These are phyloP conservation scores for Hansenula sp. DNA, from an alignment of 1,139 yeast genomes.

Conservation along the genomic window DNA sequence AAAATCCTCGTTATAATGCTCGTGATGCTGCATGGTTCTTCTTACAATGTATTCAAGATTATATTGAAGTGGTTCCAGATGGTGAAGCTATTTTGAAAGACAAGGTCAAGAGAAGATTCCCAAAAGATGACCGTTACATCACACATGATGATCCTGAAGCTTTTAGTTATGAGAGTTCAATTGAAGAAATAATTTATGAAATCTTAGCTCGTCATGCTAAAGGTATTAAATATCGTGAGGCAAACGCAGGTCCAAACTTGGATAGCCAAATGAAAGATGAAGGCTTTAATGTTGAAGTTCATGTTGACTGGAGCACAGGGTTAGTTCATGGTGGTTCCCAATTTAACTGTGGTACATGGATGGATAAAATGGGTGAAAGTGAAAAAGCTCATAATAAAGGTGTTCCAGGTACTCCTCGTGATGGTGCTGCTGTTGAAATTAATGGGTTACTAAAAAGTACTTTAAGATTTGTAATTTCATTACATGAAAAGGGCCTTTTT, in stretches of 20 bases:
- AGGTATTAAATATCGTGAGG: conserved; percentile 87
- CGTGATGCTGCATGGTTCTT: conserved; percentile 98
- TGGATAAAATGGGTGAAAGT: conserved; percentile 99
- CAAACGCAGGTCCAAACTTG: conserved; percentile 85
- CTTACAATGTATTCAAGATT: conserved; percentile 82
- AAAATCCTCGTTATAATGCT: conserved; percentile 92
- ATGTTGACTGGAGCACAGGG: conserved; percentile 88
- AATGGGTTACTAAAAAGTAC: conserved; percentile 84
- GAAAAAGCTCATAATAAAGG: conserved; percentile 79
- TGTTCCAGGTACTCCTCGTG: conserved; percentile 94
- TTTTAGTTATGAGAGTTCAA: conserved; percentile 62
- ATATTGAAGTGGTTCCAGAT: conserved; percentile 60
- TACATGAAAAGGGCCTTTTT: conserved; percentile 52
- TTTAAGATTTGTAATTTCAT: conserved; percentile 68
- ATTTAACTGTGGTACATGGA: conserved; percentile 97
- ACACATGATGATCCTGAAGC: conserved; percentile 69
- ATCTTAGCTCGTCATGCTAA: conserved; percentile 80
- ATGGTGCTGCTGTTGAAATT: conserved; percentile 94
- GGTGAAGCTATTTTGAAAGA: conserved; percentile 68
- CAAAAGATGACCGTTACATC: conserved; percentile 79
- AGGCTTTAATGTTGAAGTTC: conserved; percentile 81
- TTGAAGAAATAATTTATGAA: conserved; percentile 78
- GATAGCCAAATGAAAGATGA: conserved; percentile 92
- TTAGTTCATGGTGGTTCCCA: conserved; percentile 89
- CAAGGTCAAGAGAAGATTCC: conserved; percentile 78